These are phyloP conservation scores for Leccinum longicurvipes DNA, from an alignment of 768 basidiomycete genomes.

Conservation along the genomic window DNA sequence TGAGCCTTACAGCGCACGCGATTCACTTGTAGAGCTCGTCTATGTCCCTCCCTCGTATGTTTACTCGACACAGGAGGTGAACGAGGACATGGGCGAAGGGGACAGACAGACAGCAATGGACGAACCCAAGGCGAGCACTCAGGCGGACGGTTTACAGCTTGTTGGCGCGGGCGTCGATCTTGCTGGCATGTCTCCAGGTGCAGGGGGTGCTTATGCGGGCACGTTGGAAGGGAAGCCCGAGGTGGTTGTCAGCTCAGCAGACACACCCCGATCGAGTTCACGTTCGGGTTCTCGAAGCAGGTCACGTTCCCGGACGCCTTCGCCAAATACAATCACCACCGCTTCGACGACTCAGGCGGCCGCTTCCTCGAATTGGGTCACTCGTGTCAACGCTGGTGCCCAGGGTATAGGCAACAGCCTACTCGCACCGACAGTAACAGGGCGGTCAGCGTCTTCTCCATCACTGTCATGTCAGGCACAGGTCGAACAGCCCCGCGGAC, in stretches of 20 bases:
- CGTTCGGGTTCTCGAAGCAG: conserved; percentile 33
- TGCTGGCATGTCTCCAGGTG: conserved; percentile 9
- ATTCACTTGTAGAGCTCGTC: conserved; percentile 64
- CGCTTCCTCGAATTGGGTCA: conserved; percentile 7
- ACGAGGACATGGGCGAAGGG: conserved; percentile 18
- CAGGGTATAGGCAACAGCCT: conserved; percentile 21
- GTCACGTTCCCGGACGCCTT: conserved; percentile 46
- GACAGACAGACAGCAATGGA: conserved; percentile 10
- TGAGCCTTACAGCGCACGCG: conserved; percentile 29
- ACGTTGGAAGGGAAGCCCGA: conserved; percentile 17
- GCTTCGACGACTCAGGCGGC: conserved; percentile 7
- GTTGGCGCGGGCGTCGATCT: conserved; percentile 17
- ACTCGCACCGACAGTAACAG: conserved; percentile 27
- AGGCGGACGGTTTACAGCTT: conserved; percentile 17
- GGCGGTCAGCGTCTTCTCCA: conserved; percentile 34
- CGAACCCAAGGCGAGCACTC: neutral
- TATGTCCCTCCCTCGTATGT: conserved; percentile 56
- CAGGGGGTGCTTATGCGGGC: conserved; percentile 17
- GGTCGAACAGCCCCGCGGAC: conserved; percentile 41
- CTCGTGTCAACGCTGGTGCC: conserved; percentile 7
- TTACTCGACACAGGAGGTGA: conserved; percentile 15
- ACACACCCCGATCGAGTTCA: conserved; percentile 32
- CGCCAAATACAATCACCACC: conserved; percentile 30
- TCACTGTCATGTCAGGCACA: conserved; percentile 32
- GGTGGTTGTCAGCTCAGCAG: conserved; percentile 36